Percentiles rank a stretch among this genome's conserved stretches.
Conservation (phyloP, 768 basidiomycete species). For the Leccinum broughii region DNA sequence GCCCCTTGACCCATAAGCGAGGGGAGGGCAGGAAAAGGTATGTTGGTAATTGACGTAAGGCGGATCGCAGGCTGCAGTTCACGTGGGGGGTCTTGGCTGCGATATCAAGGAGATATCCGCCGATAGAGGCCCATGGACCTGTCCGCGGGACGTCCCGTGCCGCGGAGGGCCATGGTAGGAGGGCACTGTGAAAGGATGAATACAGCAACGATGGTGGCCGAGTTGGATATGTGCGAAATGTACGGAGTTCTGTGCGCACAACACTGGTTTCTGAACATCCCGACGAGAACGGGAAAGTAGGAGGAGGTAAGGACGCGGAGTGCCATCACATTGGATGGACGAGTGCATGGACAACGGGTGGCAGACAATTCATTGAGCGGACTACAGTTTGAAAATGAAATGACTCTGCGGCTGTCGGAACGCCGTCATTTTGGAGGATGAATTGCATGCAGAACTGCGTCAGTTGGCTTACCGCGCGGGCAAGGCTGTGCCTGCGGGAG, state of each 20-base stretch:
- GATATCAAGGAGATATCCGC: constrained; percentile 29
- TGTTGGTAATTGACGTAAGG: constrained; percentile 32
- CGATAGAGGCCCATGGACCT: constrained; percentile 31
- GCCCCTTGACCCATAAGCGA: constrained; percentile 34
- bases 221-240: not conserved
- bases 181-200: not conserved
- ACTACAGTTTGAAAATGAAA: constrained; percentile 28
- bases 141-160: not conserved
- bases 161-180: constrained; percentile 1
- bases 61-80: constrained; percentile 22
- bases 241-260: constrained; percentile 4
- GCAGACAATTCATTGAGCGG: constrained; percentile 32
- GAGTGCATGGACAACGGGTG: constrained; percentile 29
- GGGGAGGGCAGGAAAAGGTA: constrained; percentile 30
- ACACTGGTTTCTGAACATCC: constrained; percentile 8
- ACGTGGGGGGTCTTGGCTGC: constrained; percentile 18
- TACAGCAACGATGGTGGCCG: constrained; percentile 1
- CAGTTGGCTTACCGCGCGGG: constrained; percentile 7
- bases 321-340: constrained; percentile 13
- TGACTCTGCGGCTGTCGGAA: constrained; percentile 26
- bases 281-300: constrained; percentile 23
- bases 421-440: constrained; percentile 26
- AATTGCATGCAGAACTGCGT: constrained; percentile 21
- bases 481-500: constrained; percentile 10
- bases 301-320: constrained; percentile 7